Percentiles rank a stretch among this genome's conserved stretches.
These are phyloP conservation scores for Bombardia bombarda DNA, from an alignment of 495 filamentous ascomycete genomes.

Conservation along the genomic window DNA sequence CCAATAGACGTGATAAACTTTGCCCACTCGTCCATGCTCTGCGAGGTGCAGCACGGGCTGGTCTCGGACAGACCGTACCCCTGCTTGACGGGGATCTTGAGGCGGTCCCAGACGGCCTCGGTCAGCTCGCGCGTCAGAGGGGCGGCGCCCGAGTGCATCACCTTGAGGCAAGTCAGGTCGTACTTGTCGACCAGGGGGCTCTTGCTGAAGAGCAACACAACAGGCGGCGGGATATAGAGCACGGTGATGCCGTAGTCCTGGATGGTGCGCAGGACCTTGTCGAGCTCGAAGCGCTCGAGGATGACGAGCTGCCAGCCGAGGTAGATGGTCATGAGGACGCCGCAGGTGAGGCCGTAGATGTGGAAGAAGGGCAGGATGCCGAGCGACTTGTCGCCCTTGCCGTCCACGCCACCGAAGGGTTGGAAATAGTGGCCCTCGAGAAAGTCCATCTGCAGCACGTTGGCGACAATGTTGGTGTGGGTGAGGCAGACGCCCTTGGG, in stretches of 20 bases:
- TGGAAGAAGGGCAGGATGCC: neutral
- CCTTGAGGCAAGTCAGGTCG: constrained; percentile 68
- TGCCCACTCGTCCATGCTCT: neutral
- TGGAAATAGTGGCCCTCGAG: neutral
- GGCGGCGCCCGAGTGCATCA: constrained; percentile 86
- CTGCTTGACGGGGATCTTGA: constrained; percentile 63
- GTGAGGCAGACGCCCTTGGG: neutral
- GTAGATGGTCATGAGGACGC: neutral
- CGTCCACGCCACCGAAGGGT: constrained; percentile 9
- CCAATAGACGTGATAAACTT: constrained; percentile 19
- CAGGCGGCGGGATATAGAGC: constrained; percentile 51
- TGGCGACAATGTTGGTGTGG: neutral
- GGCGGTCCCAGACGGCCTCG: constrained; percentile 63
- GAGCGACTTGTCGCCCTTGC: constrained; percentile 46
- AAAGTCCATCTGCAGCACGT: neutral
- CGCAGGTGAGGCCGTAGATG: neutral
- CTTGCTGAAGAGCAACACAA: constrained; percentile 74
- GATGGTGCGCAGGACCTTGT: neutral
- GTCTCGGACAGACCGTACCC: constrained; percentile 29
- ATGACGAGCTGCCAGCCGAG: neutral
- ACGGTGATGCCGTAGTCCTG: constrained; percentile 24
- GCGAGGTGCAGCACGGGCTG: neutral
- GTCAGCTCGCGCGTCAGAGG: constrained; percentile 80
- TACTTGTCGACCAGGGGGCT: constrained; percentile 68
- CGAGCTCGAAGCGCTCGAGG: neutral